Base-by-base conservation (phyloP, 1,284 basidiomycete genomes). In the Naganishia sp. region DNA sequence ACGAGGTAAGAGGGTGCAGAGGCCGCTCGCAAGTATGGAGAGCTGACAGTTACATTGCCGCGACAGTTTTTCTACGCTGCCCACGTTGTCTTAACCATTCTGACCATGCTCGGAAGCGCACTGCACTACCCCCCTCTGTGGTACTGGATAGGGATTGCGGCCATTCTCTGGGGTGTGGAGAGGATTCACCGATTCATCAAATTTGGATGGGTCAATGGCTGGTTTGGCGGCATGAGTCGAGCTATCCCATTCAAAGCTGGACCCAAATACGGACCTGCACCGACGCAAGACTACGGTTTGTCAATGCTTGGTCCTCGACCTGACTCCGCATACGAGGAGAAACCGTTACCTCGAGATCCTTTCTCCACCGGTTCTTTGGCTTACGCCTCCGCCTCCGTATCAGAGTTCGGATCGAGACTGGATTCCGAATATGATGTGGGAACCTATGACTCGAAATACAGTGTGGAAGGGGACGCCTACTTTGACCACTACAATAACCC, bases 61-160 rank as follows among this genome's bases (percentile, higher is more conserved):
- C 25, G 13, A 11, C 66, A 79, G 77, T 74, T 82, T 25, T 94
- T 94, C 81, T 92, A 90, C 75, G 78, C 85, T 67, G 75, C 85
- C 3, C 91, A 94, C 73, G 74, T 92, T 58, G 73, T 88, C 49
- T 81, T 89, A 25, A 85, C 87, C 21, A 83, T 88, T 21, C 72
- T 84, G n/a, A 87, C 85, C 28, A 81, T 90, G 54, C 78, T 86
- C 53, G 81, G 84, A 63, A 82, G 85, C 2, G 86, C 85, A 5
- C 76, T 90, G 0, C 90, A 91, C 74, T 88, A 90, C 72, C 86
- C 88, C 2, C 83, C 85, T 2, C 80, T 83, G n/a, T 83, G 81
- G 73, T 80, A 80, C 63, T 85, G 84, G 78, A 85, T 84, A 77
- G 87, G 85, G 77, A 82, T 81, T 11, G 85, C 89, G 0, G 81